These are phyloP conservation scores for Metschnikowia lochheadii DNA, from an alignment of 805 yeast species.

Conservation along the genomic window DNA sequence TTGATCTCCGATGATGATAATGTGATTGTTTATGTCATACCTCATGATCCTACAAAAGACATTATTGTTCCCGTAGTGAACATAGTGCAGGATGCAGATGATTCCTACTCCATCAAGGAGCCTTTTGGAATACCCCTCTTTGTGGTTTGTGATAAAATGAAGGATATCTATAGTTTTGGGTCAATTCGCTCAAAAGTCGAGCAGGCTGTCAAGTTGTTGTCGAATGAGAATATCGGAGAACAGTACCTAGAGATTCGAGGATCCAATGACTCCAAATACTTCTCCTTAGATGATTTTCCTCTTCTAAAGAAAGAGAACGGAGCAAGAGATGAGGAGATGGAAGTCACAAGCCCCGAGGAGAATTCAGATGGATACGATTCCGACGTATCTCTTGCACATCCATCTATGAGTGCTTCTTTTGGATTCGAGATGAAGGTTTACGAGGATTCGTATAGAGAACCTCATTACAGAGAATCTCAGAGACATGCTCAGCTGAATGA, in stretches of 20 bases:
- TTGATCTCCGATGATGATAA: conserved; percentile 60
- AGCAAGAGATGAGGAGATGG: not conserved
- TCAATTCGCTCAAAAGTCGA: conserved; percentile 56
- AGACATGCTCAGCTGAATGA: not conserved
- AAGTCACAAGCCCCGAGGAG: not conserved
- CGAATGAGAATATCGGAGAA: conserved; percentile 21
- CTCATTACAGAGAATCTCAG: not conserved
- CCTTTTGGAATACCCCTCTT: conserved; percentile 78
- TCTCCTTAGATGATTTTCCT: conserved; percentile 33
- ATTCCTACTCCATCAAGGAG: conserved; percentile 34
- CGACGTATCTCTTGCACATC: conserved; percentile 50
- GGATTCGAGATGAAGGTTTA: conserved; percentile 46
- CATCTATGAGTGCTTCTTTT: conserved; percentile 45
- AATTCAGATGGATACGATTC: conserved; percentile 38
- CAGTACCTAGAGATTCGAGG: conserved; percentile 21
- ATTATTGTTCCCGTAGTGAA: conserved; percentile 58
- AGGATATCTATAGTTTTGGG: conserved; percentile 54
- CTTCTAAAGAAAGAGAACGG: conserved; percentile 14
- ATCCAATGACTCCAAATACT: conserved; percentile 14
- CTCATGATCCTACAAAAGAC: conserved; percentile 41
- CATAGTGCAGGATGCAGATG: conserved; percentile 34
- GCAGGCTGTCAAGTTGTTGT: conserved; percentile 24
- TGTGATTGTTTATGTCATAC: conserved; percentile 56
- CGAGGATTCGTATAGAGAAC: conserved; percentile 19
- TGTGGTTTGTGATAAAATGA: conserved; percentile 46